These are phyloP conservation scores for Effrenium voratum DNA, from an alignment of 73 alveolate genomes.

Conservation along the genomic window DNA sequence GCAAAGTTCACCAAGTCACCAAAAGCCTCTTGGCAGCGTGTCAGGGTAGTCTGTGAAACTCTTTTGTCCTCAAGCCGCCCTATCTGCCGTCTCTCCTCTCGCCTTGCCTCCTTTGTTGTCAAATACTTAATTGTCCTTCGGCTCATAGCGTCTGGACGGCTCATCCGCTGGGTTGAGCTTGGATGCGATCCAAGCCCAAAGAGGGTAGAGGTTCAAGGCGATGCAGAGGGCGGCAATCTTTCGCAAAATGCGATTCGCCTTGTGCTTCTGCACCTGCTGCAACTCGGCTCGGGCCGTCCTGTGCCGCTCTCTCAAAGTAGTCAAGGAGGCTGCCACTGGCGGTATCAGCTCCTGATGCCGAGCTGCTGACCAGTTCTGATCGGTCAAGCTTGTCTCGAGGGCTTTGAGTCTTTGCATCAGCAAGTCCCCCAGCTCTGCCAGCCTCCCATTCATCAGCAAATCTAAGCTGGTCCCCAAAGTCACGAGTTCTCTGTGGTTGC, in stretches of 20 bases:
- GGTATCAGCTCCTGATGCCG: too few relatives aligned
- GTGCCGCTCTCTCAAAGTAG: too few relatives aligned
- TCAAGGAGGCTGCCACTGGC: too few relatives aligned
- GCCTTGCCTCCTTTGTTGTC: neutral
- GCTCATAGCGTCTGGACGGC: neutral
- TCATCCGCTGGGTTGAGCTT: slow-evolving; percentile 14
- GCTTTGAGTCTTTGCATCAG: too few relatives aligned
- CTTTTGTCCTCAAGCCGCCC: neutral
- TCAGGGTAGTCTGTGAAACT: neutral
- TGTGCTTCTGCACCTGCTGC: too few relatives aligned
- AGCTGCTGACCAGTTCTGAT: too few relatives aligned
- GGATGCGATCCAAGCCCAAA: neutral
- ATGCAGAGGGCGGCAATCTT: neutral
- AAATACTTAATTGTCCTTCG: neutral
- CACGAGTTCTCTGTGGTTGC: too few relatives aligned
- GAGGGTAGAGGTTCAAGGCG: neutral
- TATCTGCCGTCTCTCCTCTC: neutral
- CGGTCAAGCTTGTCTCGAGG: too few relatives aligned
- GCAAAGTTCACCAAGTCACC: neutral
- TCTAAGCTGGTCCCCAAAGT: too few relatives aligned
- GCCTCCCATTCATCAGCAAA: too few relatives aligned
- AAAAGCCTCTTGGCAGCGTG: neutral
- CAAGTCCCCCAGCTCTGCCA: too few relatives aligned
- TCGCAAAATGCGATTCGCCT: neutral
- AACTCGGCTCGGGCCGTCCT: too few relatives aligned